Base-by-base conservation (phyloP, 108 stramenopile genomes). In the Pelagomonas calceolata region DNA sequence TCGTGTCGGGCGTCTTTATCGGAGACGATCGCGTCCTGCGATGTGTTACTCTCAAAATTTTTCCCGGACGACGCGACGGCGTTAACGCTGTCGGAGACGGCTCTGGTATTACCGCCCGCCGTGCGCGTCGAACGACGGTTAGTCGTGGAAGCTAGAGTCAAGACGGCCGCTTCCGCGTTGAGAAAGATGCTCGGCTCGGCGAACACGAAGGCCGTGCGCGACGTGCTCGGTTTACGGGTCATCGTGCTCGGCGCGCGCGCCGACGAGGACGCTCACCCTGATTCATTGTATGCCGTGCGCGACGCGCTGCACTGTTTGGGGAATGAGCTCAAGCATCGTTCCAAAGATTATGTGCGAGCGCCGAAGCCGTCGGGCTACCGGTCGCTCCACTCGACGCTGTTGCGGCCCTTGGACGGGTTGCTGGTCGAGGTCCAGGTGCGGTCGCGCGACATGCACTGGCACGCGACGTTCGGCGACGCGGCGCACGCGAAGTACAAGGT, bases 351-450 rank as follows among this genome's bases (percentile, higher is more conserved):
- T 33, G 33, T 71, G 29, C 18, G 0, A 3, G 0, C 64, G 10
- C 71, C 71, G 18, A 71, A 71, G 60, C 33, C 51, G n/a, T 64
- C 63, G 4, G 71, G 69, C 36, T 69, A 60, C 32, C 46, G 39
- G 39, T 51, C 51, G 36, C 32, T 45, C 36, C 44, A 45, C 44
- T 3, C 51, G 69, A 34, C 51, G 51, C 15, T 69, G 18, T 5
- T 43, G 9, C 39, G 39, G 9, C 9, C 5, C 39, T n/a, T n/a
- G n/a, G 39, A 43, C 39, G 39, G 39, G 9, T 12, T 43, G 9
- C 12, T 5, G 9, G 9, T 43, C 39, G 51, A 60, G 51, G 69
- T 37, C 30, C 46, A 69, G 44, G 36, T 69, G 29, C 32, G 32
- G 69, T 21, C 51, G 21, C 1, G 1, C 7, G 7, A 60, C 21